Base-by-base conservation (phyloP, 139 green algal species). In the Tetraselmis striata region DNA sequence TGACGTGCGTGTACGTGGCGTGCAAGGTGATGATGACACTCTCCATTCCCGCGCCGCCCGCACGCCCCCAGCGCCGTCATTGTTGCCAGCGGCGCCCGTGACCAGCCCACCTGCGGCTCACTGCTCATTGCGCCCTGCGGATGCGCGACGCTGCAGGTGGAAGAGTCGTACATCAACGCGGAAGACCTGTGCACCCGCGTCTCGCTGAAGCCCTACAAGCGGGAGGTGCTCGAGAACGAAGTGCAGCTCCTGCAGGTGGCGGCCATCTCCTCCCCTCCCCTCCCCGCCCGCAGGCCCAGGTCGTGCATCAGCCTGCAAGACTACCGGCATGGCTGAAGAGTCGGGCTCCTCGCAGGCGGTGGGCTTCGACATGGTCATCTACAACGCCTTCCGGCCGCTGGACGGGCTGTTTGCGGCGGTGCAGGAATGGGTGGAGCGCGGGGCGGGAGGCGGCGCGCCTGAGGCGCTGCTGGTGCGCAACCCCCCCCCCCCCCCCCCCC, bases 21-120 rank as follows among this genome's bases (percentile, higher is more conserved):
- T 92, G 87, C 79, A 97, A 97, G 93, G 92, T 93, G 32, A 18
- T n/a, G n/a, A n/a, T n/a, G n/a, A n/a, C n/a, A n/a, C n/a, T n/a
- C n/a, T n/a, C n/a, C n/a, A n/a, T n/a, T n/a, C n/a, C n/a, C n/a
- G n/a, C n/a, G n/a, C n/a, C n/a, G n/a, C n/a, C 45, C 45, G 11
- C 45, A 5, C 45, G 11, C 45, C 45, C 45, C 45, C 45, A 18
- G 5, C 18, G 11, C 45, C 45, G 11, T 67, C 45, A 67, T 67
- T 67, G 45, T n/a, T n/a, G n/a, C n/a, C n/a, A n/a, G n/a, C n/a
- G n/a, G n/a, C n/a, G n/a, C n/a, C n/a, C n/a, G n/a, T n/a, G n/a
- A n/a, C n/a, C n/a, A n/a, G n/a, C n/a, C n/a, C n/a, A n/a, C n/a
- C n/a, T n/a, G n/a, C n/a, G n/a, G n/a, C n/a, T n/a, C n/a, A n/a